These are phyloP conservation scores for Trypanosomatidae sp. DNA, from an alignment of 208 protist species.

Conservation along the genomic window DNA sequence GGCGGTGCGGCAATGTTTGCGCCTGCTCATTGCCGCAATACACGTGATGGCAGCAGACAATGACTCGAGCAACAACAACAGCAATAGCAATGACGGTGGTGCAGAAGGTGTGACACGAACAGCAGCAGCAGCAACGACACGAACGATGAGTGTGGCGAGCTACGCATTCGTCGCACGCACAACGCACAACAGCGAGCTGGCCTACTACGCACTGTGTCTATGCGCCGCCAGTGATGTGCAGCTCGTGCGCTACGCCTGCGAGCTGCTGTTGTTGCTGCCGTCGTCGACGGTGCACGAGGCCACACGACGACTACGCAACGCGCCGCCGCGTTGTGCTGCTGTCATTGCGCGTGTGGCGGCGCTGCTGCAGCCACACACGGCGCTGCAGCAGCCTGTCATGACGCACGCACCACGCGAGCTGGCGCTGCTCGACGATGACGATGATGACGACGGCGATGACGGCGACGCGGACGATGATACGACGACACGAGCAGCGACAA, in stretches of 20 bases:
- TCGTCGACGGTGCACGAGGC: conserved; percentile 31
- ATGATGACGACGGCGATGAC: conserved; percentile 13
- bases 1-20: no score
- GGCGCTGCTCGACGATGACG: conserved; percentile 43
- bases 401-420: conserved; percentile 52
- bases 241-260: not conserved
- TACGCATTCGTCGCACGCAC: conserved; percentile 59
- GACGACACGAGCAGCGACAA: not conserved
- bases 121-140: not conserved
- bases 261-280: conserved; percentile 46
- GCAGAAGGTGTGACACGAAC: conserved; percentile 2
- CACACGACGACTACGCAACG: conserved; percentile 24
- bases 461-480: conserved; percentile 12
- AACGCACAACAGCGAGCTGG: conserved; percentile 37
- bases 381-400: conserved; percentile 8
- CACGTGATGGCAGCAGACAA: no score
- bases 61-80: no score
- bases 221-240: conserved; percentile 6
- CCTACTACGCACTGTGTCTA: conserved; percentile 28
- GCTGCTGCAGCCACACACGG: conserved; percentile 16
- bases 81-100: no score
- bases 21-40: no score
- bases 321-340: conserved; percentile 10
- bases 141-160: not conserved
- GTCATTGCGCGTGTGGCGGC: conserved; percentile 21